phyloP scores from a whole-genome alignment of 2,329 filamentous ascomycete genomes.

The Trichoderma afroharzianum region DNA sequence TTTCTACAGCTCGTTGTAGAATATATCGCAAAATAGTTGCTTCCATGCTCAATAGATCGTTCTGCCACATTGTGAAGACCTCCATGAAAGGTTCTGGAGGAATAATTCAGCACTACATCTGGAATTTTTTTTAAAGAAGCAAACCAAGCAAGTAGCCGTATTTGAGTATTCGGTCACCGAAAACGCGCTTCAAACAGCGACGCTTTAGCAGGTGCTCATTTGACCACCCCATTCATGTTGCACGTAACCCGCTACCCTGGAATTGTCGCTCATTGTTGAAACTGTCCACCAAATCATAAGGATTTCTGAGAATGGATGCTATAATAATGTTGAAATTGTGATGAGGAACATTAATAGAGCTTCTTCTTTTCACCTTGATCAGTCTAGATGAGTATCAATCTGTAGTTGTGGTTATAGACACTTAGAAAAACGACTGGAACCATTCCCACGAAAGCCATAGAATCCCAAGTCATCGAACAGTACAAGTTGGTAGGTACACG shows the following conservation, averaged over 20 bases:
- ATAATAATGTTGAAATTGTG: too few species aligned
- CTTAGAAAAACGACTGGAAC: rapidly evolving
- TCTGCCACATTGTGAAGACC: background rate
- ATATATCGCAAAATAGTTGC: background rate
- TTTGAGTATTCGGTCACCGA: background rate
- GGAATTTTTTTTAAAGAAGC: background rate
- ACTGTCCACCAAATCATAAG: background rate
- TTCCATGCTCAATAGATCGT: background rate
- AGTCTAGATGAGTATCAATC: background rate
- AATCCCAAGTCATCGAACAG: background rate
- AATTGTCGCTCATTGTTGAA: background rate
- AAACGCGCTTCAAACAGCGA: background rate
- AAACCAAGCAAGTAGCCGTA: background rate
- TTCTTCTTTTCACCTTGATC: background rate
- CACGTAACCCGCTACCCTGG: background rate
- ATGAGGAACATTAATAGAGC: background rate
- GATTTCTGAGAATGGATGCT: background rate
- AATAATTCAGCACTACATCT: background rate
- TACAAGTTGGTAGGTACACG: background rate
- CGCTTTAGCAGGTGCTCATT: background rate
- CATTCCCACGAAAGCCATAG: background rate
- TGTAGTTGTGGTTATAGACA: background rate
- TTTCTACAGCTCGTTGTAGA: background rate
- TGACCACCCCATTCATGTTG: background rate
- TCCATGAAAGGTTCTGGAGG: background rate